Percentiles rank a stretch among this genome's conserved stretches.
Evolutionary conservation across 139 green algal species (phyloP).

Genomic region (Protoeuglena noctilucae): DNA sequence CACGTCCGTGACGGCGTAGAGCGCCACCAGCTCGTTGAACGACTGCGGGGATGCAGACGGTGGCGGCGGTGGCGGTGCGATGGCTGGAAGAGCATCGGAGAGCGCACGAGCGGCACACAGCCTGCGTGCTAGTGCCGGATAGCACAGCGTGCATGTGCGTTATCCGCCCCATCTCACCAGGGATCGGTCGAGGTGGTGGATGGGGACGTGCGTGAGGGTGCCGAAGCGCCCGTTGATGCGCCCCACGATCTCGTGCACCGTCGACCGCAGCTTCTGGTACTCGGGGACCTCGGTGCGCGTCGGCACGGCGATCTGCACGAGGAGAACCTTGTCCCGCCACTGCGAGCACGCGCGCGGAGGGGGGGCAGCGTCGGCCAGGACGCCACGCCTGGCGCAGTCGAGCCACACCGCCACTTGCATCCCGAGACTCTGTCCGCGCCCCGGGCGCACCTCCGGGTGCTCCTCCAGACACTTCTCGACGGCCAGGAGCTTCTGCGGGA

Average conservation of each 20-base stretch:
- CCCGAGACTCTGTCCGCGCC: too few relatives aligned
- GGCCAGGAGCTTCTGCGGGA: conserved; percentile 96
- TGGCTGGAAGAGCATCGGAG: too few relatives aligned
- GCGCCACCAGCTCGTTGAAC: conserved; percentile 88
- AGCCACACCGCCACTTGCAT: too few relatives aligned
- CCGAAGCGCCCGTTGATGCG: conserved; percentile 96
- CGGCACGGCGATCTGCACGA: conserved; percentile 90
- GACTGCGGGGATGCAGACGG: too few relatives aligned
- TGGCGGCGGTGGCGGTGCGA: too few relatives aligned
- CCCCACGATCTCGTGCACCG: conserved; percentile 98
- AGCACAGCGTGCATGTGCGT: too few relatives aligned
- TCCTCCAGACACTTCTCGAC: conserved; percentile 99
- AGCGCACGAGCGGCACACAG: too few relatives aligned
- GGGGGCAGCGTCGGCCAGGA: too few relatives aligned
- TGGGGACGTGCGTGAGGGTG: conserved; percentile 89
- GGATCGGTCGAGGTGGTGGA: conserved; percentile 94
- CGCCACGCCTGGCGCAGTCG: too few relatives aligned
- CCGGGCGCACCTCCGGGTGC: conserved; percentile 72
- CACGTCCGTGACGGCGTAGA: conserved; percentile 84
- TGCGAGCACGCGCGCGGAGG: too few relatives aligned
- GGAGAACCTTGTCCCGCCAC: conserved; percentile 76
- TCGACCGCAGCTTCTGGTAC: conserved; percentile 76
- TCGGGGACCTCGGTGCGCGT: conserved; percentile 88
- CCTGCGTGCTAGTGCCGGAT: too few relatives aligned
- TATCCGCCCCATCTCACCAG: not conserved